Conservation (phyloP, 495 filamentous ascomycete genomes). For the Staphylotrichum tortipilum region DNA sequence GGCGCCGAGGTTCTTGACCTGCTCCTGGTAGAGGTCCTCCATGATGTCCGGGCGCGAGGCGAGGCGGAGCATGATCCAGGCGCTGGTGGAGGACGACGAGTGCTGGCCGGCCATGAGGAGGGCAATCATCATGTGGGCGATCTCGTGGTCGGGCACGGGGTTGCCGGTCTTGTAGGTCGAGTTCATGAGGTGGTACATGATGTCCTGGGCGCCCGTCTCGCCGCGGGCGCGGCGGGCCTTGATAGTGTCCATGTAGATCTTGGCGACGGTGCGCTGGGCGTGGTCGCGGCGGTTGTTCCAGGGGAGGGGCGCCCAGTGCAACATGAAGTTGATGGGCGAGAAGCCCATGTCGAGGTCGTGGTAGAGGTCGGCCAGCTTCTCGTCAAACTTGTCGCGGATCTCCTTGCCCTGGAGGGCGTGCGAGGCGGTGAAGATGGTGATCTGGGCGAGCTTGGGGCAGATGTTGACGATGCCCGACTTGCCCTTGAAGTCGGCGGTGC, state of each 20-base stretch:
- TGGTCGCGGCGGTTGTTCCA: conserved; percentile 71
- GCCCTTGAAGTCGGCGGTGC: conserved; percentile 57
- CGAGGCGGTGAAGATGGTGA: conserved; percentile 79
- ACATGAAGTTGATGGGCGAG: conserved; percentile 72
- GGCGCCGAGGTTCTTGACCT: conserved; percentile 51
- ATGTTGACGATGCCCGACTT: conserved; percentile 57
- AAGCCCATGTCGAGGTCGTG: conserved; percentile 84
- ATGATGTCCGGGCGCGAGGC: conserved; percentile 63
- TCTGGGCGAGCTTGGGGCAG: conserved; percentile 62
- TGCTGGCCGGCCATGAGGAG: conserved; percentile 86
- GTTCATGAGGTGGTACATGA: conserved; percentile 78
- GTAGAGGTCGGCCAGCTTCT: conserved; percentile 63
- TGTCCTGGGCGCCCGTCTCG: conserved; percentile 51
- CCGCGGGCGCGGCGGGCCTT: conserved; percentile 47
- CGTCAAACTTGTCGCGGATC: conserved; percentile 65
- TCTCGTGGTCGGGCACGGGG: conserved; percentile 64
- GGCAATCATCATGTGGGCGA: conserved; percentile 89
- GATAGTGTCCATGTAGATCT: conserved; percentile 73
- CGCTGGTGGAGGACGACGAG: conserved; percentile 70
- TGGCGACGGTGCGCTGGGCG: conserved; percentile 65
- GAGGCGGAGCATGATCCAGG: conserved; percentile 75
- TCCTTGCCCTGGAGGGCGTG: conserved; percentile 74
- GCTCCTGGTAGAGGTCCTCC: conserved; percentile 70
- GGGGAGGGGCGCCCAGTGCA: conserved; percentile 80
- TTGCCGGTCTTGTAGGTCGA: conserved; percentile 67